Evolutionary conservation across 345 rosid genomes (phyloP).

Genomic region (Pistacia vera): DNA sequence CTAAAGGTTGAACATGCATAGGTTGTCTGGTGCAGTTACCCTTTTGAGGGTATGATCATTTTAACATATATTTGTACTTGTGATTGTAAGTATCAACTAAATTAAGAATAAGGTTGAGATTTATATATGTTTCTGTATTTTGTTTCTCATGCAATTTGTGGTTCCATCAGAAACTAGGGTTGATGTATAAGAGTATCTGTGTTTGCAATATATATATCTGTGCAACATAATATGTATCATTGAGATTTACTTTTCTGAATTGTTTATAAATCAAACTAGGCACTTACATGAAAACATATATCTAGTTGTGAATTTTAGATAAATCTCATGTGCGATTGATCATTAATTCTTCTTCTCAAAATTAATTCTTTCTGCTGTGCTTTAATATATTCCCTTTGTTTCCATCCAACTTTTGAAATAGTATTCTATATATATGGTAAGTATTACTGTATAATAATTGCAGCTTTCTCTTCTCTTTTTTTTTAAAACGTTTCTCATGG

Average conservation of each 20-base stretch:
- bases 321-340: no score
- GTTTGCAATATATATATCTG: neutral
- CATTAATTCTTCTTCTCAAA: neutral
- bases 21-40: neutral
- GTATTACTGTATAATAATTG: neutral
- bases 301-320: neutral
- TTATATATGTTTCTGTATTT: neutral
- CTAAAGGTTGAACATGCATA: neutral
- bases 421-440: neutral
- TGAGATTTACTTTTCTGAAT: no score
- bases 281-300: neutral
- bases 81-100: neutral
- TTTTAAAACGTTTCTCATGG: neutral
- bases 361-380: neutral
- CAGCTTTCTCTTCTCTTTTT: neutral
- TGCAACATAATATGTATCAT: no score
- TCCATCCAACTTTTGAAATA: neutral
- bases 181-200: neutral
- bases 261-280: no score
- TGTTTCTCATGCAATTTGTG: neutral
- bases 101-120: neutral
- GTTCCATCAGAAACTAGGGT: neutral
- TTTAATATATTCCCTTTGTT: neutral
- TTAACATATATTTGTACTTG: neutral
- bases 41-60: neutral